Base-by-base conservation (phyloP, 352 stramenopile genomes). In the Globisporangium takayamanum region DNA sequence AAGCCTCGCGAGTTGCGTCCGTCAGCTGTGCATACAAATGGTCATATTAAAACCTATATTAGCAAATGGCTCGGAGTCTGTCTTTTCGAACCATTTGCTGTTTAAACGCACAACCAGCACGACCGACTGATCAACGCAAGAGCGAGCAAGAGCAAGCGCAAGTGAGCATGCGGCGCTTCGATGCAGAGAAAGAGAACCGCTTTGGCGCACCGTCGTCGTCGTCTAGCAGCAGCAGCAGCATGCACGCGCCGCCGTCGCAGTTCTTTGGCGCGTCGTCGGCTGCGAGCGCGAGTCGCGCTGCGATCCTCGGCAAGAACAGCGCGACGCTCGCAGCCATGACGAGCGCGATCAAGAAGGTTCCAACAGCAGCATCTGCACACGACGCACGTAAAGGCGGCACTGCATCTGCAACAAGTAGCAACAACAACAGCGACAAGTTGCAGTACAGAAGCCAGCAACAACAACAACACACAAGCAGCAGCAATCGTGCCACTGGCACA, bases 161-260 rank as follows among this genome's bases (percentile, higher is more conserved):
- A 25, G 3, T 3, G 11, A 10, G n/a, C 14, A 87, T 87, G 78
- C 76, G 74, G 50, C 76, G 76, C 45, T 81, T 81, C 47, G 76
- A 89, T 56, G 74, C 73, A 11, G 79, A 87, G 55, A 89, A 87
- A 62, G 79, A 89, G 68, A 89, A 89, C 59, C 69, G 70, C 36
- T 53, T 69, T 39, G 63, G 55, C 5, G 48, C 60, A 22, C 25
- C 60, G 37, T 26, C 41, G 46, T 33, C 48, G 15, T 7, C 25
- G 36, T 18, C 22, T 12, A 6, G 60, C 48, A 26, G 28, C 33
- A n/a, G 14, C 28, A 33, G 5, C 18, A 33, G 48, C 3, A 49
- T 20, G 15, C 47, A 61, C 55, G 55, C 57, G 26, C 49, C 57
- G 41, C 53, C 66, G 16, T 62, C 62, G 5, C 56, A 68, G 28